Evolutionary conservation across 352 stramenopile genomes (phyloP), one percentile per base, ranked within the genome.

Genomic region (Pythium graminicola): DNA sequence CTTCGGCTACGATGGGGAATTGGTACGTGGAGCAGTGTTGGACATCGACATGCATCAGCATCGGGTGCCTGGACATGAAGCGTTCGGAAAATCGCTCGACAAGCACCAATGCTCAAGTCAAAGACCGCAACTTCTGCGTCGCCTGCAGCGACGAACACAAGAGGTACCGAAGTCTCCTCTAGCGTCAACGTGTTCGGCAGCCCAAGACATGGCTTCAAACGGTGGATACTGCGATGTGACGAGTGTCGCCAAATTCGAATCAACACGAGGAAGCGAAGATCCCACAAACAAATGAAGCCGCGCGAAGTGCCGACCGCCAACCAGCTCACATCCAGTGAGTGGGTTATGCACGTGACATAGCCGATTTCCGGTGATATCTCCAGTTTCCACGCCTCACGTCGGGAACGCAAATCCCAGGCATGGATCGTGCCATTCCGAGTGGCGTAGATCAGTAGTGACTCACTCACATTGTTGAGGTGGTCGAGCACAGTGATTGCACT

Each of bases 201-300:
- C 0, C 79, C 78, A 24, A 91, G 62, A 44, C 81, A 95, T 5
- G 82, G 81, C 63, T 93, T 84, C 28, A 96, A 65, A n/a, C 83
- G 69, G 52, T 96, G 90, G 43, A 98, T 97, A 22, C 85, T 70
- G 40, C 75, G 73, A 28, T 92, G 77, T 16, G 87, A 95, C 38
- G 88, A 97, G 69, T 99, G 95, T n/a, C 92, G 76, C 96, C 94
- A 99, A 13, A 98, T 84, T 27, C 96, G 95, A 44, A 98, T 91
- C 26, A 97, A 76, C 48, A 96, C 69, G 33, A 97, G 79, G 73
- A 97, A 99, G 16, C 96, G 86, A 42, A 99, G 63, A 64, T 99
- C 96, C 89, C 93, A 99, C 23, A 99, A 61, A 51, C 86, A 93
- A 50, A 99, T 78, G 64, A 96, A 98, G 4, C 96, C 96, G 59